Base-by-base conservation (phyloP, 108 stramenopile species). In the Chaetoceros tenuissimus region DNA sequence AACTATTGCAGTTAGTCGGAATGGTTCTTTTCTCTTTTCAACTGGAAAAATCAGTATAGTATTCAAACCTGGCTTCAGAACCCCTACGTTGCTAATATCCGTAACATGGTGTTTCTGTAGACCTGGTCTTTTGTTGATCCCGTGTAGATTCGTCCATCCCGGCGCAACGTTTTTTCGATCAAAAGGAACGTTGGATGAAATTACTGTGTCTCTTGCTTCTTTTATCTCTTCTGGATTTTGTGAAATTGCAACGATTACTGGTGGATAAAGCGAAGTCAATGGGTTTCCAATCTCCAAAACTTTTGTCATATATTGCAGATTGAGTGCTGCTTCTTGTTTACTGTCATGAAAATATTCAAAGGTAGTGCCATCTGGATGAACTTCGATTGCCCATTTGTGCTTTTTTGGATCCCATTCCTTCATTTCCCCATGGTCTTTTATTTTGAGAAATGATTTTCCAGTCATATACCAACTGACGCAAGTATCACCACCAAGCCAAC, bases 1-100 rank as follows among this genome's bases (percentile, higher is more conserved):
- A 19, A 59, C 58, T 27, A 59, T 48, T 17, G 46, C 58, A 25
- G 46, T 59, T n/a, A 59, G 25, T 16, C 58, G 58, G 13, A 59
- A 28, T 3, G 58, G 45, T n/a, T 28, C 46, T 16, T 59, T 24
- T 1, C 24, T 59, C n/a, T 19, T 2, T 48, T 59, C 58, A 28
- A 48, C 27, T 17, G 58, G 58, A 21, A 24, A 22, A 18, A 59
- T 28, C 20, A 13, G 16, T 23, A 59, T 45, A 25, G 17, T 1
- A 19, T 46, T 48, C 46, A 2, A 26, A 3, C 58, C 58, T 18
- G 8, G 3, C 17, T 46, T 24, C 17, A 46, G 46, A 17, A 17
- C 46, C 2, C 58, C 58, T 20, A 59, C 47, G 48, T 48, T 24
- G 17, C 18, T 19, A 1, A 46, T 59, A 26, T 24, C 18, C 2